Base-by-base conservation (phyloP, 2,329 filamentous ascomycete genomes). In the Trichoderma sp. region DNA sequence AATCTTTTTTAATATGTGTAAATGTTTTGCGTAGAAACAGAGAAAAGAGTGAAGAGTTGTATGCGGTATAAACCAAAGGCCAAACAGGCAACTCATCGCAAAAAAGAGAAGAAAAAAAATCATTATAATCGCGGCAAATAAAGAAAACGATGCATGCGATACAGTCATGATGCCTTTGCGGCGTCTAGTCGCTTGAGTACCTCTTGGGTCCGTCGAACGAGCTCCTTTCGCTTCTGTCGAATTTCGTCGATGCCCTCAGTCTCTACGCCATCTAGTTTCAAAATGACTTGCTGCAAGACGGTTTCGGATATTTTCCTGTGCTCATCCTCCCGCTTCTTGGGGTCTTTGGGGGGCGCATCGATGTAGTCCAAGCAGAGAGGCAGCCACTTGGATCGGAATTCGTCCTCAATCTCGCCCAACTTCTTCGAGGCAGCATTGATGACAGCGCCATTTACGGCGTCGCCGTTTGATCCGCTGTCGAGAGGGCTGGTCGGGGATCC, bases 241-340 rank as follows among this genome's bases (percentile, higher is more conserved):
- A 91, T 88, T 14, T 90, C 88, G 11, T 82, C 78, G 72, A 92
- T 88, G 5, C 91, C 91, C 59, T 91, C 89, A 0, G 89, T 90
- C 73, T 95, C 91, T 3, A 95, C 88, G 27, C 86, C 89, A 77
- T 96, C 92, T 49, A 93, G 79, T 81, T 94, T 95, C 72, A 96
- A 80, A 47, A 95, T 76, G 2, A 94, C 88, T 74, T 94, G 91
- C 71, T 90, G 88, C 83, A 96, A 83, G 49, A 94, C 86, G 5
- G 90, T 92, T 82, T 96, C 92, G 4, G 88, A 89, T 21, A 96
- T 79, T 76, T 87, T 90, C 77, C 91, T 89, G 77, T 95, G 90
- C 75, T 94, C 91, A 40, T 93, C 92, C 16, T 87, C 86, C 61
- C 87, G 83, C 83, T 91, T 93, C 78, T 90, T 89, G 49, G 81